Base-by-base conservation (phyloP, 768 basidiomycete species). In the Leucocoprinus leucothites region DNA sequence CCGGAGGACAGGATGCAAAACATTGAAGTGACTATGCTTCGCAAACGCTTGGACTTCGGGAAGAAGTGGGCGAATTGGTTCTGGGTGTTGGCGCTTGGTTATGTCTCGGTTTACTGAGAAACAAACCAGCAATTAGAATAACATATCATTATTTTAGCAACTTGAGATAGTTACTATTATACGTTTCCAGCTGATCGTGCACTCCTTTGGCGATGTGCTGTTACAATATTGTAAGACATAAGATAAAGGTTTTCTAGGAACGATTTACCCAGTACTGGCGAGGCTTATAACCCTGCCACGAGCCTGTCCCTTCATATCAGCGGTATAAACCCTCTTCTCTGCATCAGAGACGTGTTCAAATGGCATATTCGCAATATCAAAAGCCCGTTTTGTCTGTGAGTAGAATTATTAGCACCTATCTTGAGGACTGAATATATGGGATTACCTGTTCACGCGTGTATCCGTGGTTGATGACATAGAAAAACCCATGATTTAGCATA, bases 161-260 rank as follows among this genome's bases (percentile, higher is more conserved):
- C 24, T n/a, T 46, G 6, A 11, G 11, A 5, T 11, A 59, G 78
- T 56, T 56, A 86, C 86, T 73, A 58, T 81, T 84, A 60, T 87
- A 87, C 49, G 79, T 71, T 61, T 87, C 85, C n/a, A 86, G 60
- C 59, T 86, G 83, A 61, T 88, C 86, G 16, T 67, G 74, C 24
- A 87, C 79, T 4, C 85, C 86, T 9, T 75, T 77, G 35, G 81
- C 81, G 44, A 87, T 79, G 49, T 82, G 80, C 85, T 87, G 51
- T 41, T 5, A 14, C 13, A n/a, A 19, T 16, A 41, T 16, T 14
- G 11, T 35, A 16, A 8, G 11, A 1, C 61, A 69, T n/a, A n/a
- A n/a, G n/a, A 7, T 58, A 82, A 81, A 81, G 31, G 31, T 31
- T 5, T 31, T 31, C 6, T 5, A 31, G 31, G 31, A 5, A 5